Conservation (phyloP, 2,329 filamentous ascomycete species). For the Leptodontidium sp. region DNA sequence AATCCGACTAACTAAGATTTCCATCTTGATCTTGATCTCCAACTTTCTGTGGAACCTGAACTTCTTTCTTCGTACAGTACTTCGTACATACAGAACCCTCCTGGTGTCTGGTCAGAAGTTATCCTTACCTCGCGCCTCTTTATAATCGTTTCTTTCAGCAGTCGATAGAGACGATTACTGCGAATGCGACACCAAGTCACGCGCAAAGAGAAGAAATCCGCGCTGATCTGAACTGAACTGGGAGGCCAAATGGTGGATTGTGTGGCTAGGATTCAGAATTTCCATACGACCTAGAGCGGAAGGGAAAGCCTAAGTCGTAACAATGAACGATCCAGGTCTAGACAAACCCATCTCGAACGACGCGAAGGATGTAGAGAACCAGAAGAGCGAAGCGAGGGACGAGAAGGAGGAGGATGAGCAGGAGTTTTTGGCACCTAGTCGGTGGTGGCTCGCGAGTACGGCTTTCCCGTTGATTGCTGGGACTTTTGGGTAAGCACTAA, state of each 20-base stretch:
- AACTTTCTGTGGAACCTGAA: not conserved
- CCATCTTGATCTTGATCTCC: not conserved
- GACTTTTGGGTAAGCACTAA: slow-evolving; percentile 62
- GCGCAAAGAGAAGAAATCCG: too few species aligned
- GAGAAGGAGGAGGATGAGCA: slow-evolving; percentile 42
- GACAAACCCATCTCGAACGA: slow-evolving; percentile 42
- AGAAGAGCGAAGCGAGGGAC: slow-evolving; percentile 36
- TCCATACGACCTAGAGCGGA: too few species aligned
- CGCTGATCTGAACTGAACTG: too few species aligned
- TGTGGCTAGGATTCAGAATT: too few species aligned
- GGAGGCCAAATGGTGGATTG: too few species aligned
- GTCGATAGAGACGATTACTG: too few species aligned
- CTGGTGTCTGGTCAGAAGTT: too few species aligned
- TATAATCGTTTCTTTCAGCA: too few species aligned
- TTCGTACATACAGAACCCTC: too few species aligned
- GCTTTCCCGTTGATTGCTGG: slow-evolving; percentile 82
- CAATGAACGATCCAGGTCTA: slow-evolving; percentile 46
- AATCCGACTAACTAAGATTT: slow-evolving; percentile 6
- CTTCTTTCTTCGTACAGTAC: not conserved
- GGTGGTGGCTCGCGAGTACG: slow-evolving; percentile 70
- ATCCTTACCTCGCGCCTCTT: too few species aligned
- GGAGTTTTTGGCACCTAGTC: slow-evolving; percentile 42
- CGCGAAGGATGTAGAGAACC: slow-evolving; percentile 43
- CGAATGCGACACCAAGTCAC: too few species aligned
- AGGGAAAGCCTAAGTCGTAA: not conserved